phyloP scores from a whole-genome alignment of 768 basidiomycete species.

The Lentinula edodes region DNA sequence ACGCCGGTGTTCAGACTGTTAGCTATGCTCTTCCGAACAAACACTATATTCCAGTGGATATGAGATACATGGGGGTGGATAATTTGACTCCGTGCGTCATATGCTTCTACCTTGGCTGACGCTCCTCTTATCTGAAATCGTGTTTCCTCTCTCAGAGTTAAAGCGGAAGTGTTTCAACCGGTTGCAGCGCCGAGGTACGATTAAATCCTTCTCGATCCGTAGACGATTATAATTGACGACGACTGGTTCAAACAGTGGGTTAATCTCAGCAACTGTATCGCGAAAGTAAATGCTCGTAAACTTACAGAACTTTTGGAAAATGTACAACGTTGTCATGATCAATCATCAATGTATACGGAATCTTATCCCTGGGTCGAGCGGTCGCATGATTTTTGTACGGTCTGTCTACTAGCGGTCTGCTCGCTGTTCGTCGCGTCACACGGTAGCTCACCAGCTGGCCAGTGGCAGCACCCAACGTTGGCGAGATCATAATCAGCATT shows the following conservation, averaged over 20 bases:
- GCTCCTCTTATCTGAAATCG: not conserved
- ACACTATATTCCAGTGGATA: constrained; percentile 88
- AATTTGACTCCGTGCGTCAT: constrained; percentile 58
- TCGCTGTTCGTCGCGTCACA: not conserved
- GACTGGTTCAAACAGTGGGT: constrained; percentile 31
- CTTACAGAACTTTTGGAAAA: not conserved
- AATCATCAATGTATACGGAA: too few species aligned
- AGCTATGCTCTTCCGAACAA: constrained; percentile 86
- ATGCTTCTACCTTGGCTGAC: not conserved
- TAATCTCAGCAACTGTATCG: constrained; percentile 57
- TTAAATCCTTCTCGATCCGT: constrained; percentile 14
- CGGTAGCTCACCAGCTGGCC: not conserved
- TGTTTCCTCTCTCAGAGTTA: constrained; percentile 33
- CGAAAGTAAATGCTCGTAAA: constrained; percentile 25
- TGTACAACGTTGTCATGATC: too few species aligned
- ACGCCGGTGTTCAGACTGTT: constrained; percentile 51
- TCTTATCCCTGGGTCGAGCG: not conserved
- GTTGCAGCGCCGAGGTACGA: constrained; percentile 79
- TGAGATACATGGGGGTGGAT: constrained; percentile 67
- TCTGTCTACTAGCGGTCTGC: not conserved
- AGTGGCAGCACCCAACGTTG: not conserved
- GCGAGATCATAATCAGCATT: not conserved
- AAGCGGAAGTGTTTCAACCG: constrained; percentile 86
- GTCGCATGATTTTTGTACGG: not conserved
- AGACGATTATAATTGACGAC: constrained; percentile 9